A percentile compares a stretch with the other conserved stretches of the same genome.
phyloP scores from a whole-genome alignment of 768 basidiomycete species.

The Termitomyces bulborhizus region DNA sequence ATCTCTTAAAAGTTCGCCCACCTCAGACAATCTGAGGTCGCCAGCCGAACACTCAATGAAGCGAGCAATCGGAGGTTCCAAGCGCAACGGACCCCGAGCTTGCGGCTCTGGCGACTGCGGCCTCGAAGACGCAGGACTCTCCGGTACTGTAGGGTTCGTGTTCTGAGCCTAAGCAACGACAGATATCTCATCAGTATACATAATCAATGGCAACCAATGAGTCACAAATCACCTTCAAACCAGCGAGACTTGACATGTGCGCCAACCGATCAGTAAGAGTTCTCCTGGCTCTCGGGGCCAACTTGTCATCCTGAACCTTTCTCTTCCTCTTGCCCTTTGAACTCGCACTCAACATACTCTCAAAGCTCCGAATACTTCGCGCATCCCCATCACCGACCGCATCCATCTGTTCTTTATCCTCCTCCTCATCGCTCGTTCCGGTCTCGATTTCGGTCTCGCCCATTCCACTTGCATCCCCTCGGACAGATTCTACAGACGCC shows the following conservation, averaged over 20 bases:
- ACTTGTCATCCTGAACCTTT: conserved; percentile 5
- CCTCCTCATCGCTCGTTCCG: conserved; percentile 31
- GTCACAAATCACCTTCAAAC: conserved; percentile 30
- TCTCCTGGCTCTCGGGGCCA: conserved; percentile 37
- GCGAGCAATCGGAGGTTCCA: conserved; percentile 59
- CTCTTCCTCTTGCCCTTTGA: conserved; percentile 20
- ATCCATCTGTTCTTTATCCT: conserved; percentile 31
- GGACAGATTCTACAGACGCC: conserved; percentile 25
- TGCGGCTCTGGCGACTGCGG: conserved; percentile 25
- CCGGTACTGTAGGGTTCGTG: conserved; percentile 12
- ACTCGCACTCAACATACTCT: conserved; percentile 70
- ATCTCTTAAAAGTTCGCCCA: conserved; percentile 72
- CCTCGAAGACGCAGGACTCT: conserved; percentile 33
- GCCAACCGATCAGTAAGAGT: conserved; percentile 82
- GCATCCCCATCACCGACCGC: conserved; percentile 46
- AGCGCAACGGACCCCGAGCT: conserved; percentile 21
- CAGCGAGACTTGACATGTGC: conserved; percentile 58
- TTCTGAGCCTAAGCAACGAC: conserved; percentile 20
- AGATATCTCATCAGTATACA: conserved; percentile 1
- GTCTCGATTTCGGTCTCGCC: conserved; percentile 20
- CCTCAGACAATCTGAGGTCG: conserved; percentile 78
- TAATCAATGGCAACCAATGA: not conserved
- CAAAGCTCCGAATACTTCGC: conserved; percentile 80
- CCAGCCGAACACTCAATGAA: conserved; percentile 70
- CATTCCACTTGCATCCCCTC: conserved; percentile 25